These are phyloP conservation scores for Citrus sp. DNA, from an alignment of 345 rosid genomes.

Conservation along the genomic window DNA sequence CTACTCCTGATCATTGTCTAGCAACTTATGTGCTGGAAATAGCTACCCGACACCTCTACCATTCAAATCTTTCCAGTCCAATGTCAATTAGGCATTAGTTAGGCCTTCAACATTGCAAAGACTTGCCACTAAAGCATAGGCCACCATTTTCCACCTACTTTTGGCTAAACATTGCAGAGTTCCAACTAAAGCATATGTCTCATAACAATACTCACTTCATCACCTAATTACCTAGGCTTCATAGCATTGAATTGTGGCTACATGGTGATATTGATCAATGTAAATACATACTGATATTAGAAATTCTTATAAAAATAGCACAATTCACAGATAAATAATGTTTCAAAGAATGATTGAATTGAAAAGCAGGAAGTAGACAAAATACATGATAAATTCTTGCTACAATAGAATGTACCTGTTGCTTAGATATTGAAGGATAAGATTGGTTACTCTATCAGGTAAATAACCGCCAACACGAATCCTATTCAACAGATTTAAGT, in stretches of 20 bases:
- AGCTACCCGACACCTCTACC: neutral
- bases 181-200: neutral
- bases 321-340: neutral
- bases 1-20: neutral
- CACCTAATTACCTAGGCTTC: neutral
- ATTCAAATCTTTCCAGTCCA: neutral
- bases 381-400: neutral
- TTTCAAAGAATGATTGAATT: neutral
- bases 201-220: neutral
- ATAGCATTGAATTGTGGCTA: neutral
- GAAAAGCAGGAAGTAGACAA: neutral
- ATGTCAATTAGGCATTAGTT: neutral
- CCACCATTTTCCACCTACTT: neutral
- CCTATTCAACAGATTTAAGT: constrained; percentile 73
- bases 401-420: constrained; percentile 58
- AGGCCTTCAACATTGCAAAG: neutral
- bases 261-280: neutral
- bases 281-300: neutral
- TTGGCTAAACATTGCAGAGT: neutral
- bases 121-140: neutral
- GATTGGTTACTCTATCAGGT: constrained; percentile 94
- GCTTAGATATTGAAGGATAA: constrained; percentile 91
- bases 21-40: neutral
- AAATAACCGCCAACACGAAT: constrained; percentile 89
- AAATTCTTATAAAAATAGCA: neutral